Percentiles rank a stretch among this genome's conserved stretches.
Evolutionary conservation across 2,329 filamentous ascomycete genomes (phyloP).

Genomic region (Exophiala oligosperma): DNA sequence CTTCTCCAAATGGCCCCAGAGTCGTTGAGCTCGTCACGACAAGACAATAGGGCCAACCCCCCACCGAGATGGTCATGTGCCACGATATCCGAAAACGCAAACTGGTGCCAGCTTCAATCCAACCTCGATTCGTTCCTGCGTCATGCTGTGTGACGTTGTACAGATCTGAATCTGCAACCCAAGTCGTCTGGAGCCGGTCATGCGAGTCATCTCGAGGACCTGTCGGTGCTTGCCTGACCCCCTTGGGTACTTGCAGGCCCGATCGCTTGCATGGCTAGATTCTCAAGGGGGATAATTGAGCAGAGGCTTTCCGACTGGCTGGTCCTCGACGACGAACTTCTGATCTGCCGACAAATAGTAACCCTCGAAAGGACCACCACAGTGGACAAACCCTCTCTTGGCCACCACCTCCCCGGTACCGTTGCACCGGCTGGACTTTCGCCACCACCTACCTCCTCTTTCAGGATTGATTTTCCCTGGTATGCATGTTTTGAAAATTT

Average conservation of each 20-base stretch:
- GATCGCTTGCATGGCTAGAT: slow-evolving; percentile 8
- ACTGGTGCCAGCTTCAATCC: background rate
- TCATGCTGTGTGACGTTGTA: slow-evolving; percentile 17
- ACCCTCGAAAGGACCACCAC: background rate
- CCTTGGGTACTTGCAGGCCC: slow-evolving; percentile 1
- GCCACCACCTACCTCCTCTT: background rate
- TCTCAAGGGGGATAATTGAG: background rate
- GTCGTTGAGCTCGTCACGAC: background rate
- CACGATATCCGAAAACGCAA: background rate
- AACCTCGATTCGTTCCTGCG: slow-evolving; percentile 14
- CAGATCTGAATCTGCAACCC: slow-evolving; percentile 16
- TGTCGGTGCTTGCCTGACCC: slow-evolving; percentile 1
- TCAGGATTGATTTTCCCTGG: background rate
- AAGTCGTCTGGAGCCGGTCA: slow-evolving; percentile 18
- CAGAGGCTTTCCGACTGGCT: slow-evolving; percentile 11
- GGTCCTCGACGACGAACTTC: slow-evolving; percentile 7
- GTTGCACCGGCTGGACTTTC: background rate
- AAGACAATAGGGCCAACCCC: slow-evolving; percentile 1
- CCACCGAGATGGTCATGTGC: slow-evolving; percentile 17
- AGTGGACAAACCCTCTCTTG: background rate
- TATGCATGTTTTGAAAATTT: background rate
- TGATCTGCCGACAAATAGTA: slow-evolving; percentile 14
- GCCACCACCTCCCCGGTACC: background rate
- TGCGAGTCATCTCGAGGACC: slow-evolving; percentile 17
- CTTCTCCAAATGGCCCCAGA: background rate